Conservation (phyloP, 306 rosid genomes). For the Cicer pinnatifidum region DNA sequence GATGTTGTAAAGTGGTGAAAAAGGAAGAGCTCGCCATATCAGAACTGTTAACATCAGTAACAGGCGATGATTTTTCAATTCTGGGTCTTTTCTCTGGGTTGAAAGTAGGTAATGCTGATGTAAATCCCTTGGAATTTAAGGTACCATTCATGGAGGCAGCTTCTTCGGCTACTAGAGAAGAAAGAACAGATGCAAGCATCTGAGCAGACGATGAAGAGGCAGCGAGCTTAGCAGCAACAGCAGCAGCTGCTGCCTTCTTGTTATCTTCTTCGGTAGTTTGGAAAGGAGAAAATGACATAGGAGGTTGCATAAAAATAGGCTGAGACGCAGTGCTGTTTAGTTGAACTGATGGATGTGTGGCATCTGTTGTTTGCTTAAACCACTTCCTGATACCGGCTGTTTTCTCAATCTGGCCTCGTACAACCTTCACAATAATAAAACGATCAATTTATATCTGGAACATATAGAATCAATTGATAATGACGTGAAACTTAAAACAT, state of each 20-base stretch:
- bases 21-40: constrained; percentile 57
- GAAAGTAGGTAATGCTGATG: constrained; percentile 60
- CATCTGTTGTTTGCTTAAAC: constrained; percentile 56
- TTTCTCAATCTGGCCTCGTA: constrained; percentile 69
- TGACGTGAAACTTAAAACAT: neutral
- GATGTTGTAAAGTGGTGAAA: constrained; percentile 56
- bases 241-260: constrained; percentile 84
- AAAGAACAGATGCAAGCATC: constrained; percentile 85
- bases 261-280: constrained; percentile 75
- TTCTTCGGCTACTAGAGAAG: constrained; percentile 95
- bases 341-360: constrained; percentile 48
- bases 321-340: constrained; percentile 53
- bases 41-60: constrained; percentile 58
- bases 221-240: constrained; percentile 91
- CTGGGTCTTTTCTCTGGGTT: constrained; percentile 76
- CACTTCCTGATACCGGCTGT: constrained; percentile 59
- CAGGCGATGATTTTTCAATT: constrained; percentile 66
- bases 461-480: neutral
- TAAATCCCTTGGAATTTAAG: constrained; percentile 56
- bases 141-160: constrained; percentile 72
- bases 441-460: constrained; percentile 2
- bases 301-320: constrained; percentile 52
- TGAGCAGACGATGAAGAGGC: constrained; percentile 94
- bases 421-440: constrained; percentile 58
- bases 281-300: constrained; percentile 57